A percentile compares a stretch with the other conserved stretches of the same genome.
Conservation (phyloP, 306 rosid genomes). For the Purshia tridentata region DNA sequence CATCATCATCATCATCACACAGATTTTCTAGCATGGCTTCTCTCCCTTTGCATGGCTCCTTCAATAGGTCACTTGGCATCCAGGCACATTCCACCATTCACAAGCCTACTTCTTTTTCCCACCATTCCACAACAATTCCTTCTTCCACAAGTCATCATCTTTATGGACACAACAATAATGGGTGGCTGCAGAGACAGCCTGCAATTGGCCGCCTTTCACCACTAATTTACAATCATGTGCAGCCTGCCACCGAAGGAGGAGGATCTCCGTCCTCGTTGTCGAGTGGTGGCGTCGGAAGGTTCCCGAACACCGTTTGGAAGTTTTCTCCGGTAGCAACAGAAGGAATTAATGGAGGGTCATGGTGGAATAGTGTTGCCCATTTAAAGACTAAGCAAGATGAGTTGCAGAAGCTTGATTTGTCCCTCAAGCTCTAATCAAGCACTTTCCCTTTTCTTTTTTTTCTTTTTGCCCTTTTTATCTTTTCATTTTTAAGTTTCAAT, state of each 20-base stretch:
- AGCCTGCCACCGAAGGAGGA: constrained; percentile 24
- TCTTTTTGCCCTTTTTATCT: background rate
- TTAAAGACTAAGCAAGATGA: constrained; percentile 62
- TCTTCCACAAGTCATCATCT: background rate
- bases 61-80: constrained; percentile 74
- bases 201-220: constrained; percentile 36
- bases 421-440: constrained; percentile 73
- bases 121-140: constrained; percentile 19
- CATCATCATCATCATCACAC: constrained; percentile 1
- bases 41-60: constrained; percentile 83
- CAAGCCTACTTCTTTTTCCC: constrained; percentile 47
- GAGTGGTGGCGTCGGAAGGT: constrained; percentile 41
- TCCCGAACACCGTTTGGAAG: constrained; percentile 30
- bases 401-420: constrained; percentile 81
- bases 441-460: constrained; percentile 12
- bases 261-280: constrained; percentile 32
- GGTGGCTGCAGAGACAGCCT: constrained; percentile 43
- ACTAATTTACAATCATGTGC: constrained; percentile 26
- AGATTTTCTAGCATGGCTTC: constrained; percentile 73
- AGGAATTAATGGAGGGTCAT: constrained; percentile 42
- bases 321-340: constrained; percentile 34
- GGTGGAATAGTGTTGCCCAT: constrained; percentile 40
- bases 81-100: constrained; percentile 71
- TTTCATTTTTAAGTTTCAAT: constrained; percentile 18
- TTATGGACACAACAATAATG: constrained; percentile 32